Conservation (phyloP, 306 rosid genomes). For the Rosa multiflora region DNA sequence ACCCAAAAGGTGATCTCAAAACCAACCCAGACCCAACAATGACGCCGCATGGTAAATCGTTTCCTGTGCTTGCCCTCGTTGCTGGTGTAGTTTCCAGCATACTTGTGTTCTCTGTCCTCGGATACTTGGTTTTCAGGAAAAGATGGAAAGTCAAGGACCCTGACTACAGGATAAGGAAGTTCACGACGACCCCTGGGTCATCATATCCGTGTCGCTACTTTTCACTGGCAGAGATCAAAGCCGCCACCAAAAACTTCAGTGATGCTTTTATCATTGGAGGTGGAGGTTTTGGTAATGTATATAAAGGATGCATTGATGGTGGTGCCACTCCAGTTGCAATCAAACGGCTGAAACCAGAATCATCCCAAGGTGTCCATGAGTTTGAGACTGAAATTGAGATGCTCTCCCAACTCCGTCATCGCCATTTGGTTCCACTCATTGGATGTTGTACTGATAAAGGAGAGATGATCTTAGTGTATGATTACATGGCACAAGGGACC, state of each 20-base stretch:
- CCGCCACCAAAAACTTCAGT: constrained; percentile 34
- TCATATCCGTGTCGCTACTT: constrained; percentile 35
- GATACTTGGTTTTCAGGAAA: neutral
- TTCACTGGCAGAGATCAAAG: constrained; percentile 30
- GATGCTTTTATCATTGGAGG: constrained; percentile 24
- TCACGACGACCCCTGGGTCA: constrained; percentile 4
- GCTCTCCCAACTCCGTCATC: constrained; percentile 37
- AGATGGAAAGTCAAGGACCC: neutral
- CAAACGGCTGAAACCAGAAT: constrained; percentile 38
- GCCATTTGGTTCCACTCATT: constrained; percentile 28
- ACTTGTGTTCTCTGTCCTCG: neutral
- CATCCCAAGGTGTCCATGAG: constrained; percentile 38
- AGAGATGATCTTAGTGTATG: constrained; percentile 38
- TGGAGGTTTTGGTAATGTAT: constrained; percentile 49
- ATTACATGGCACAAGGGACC: constrained; percentile 21
- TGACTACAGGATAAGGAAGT: neutral
- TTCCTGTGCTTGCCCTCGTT: too few relatives aligned
- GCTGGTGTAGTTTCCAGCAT: constrained; percentile 11
- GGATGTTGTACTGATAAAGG: constrained; percentile 20
- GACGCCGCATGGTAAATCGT: too few relatives aligned
- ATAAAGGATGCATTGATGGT: constrained; percentile 24
- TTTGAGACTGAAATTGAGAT: constrained; percentile 41
- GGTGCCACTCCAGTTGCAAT: constrained; percentile 22
- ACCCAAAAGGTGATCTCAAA: rapidly evolving
- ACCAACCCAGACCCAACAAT: too few relatives aligned